phyloP scores from a whole-genome alignment of 345 rosid genomes.

The Chamaenerion angustifolium region DNA sequence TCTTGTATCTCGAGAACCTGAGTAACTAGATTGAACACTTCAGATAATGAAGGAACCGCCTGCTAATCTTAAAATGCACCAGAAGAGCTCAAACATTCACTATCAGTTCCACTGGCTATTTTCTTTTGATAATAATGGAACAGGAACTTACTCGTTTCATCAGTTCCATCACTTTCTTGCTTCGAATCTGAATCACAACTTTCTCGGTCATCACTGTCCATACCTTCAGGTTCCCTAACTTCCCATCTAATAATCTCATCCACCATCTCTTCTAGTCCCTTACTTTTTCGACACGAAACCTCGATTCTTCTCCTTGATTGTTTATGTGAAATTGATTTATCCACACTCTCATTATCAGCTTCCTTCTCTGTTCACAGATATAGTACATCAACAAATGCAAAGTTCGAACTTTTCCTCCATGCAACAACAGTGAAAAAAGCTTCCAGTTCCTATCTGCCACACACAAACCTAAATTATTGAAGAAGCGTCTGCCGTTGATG shows the following conservation, averaged over 20 bases:
- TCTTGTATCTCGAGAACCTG: too few relatives aligned
- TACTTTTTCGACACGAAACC: conserved; percentile 9
- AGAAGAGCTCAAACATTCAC: background rate
- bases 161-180: conserved; percentile 24
- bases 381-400: background rate
- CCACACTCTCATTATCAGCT: conserved; percentile 17
- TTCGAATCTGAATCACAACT: conserved; percentile 44
- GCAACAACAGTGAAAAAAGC: background rate
- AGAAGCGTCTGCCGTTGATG: conserved; percentile 67
- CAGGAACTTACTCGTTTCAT: conserved; percentile 30
- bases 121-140: background rate
- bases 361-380: conserved; percentile 38
- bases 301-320: conserved; percentile 11
- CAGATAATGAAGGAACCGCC: too few relatives aligned
- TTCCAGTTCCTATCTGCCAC: background rate
- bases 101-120: background rate
- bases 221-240: conserved; percentile 18
- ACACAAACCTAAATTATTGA: conserved; percentile 57
- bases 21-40: too few relatives aligned
- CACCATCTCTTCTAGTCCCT: conserved; percentile 22
- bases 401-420: background rate
- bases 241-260: conserved; percentile 28
- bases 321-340: conserved; percentile 9
- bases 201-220: conserved; percentile 46
- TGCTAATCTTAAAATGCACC: background rate